Conservation (phyloP, 2,329 filamentous ascomycete species). For the Amylocarpus encephaloides region DNA sequence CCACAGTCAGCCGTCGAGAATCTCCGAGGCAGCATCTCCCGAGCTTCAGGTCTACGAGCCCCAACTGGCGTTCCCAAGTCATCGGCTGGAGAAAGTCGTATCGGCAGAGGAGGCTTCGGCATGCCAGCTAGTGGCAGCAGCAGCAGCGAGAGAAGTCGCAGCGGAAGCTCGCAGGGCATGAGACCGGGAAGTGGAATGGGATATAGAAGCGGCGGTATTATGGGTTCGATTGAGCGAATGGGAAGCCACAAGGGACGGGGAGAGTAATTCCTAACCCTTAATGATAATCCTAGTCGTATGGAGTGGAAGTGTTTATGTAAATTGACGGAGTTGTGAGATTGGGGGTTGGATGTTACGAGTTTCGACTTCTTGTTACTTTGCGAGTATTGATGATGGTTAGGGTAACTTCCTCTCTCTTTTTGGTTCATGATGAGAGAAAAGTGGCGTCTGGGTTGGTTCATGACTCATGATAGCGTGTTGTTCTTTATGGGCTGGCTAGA, state of each 20-base stretch:
- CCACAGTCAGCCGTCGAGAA: conserved; percentile 38
- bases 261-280: conserved; percentile 11
- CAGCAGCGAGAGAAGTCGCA: conserved; percentile 31
- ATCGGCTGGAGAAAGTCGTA: conserved; percentile 42
- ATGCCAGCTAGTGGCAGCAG: conserved; percentile 12
- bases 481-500: too few relatives aligned
- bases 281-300: too few relatives aligned
- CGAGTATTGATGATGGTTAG: too few relatives aligned
- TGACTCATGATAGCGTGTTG: neutral
- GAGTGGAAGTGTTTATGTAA: too few relatives aligned
- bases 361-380: too few relatives aligned
- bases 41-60: conserved; percentile 53
- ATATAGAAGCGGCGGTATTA: conserved; percentile 58
- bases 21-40: conserved; percentile 49
- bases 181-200: conserved; percentile 32
- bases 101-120: conserved; percentile 32
- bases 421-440: too few relatives aligned
- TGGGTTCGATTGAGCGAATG: conserved; percentile 87
- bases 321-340: too few relatives aligned
- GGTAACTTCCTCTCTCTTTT: too few relatives aligned
- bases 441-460: too few relatives aligned
- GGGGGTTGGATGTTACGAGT: too few relatives aligned
- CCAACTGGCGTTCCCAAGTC: conserved; percentile 41
- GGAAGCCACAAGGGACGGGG: conserved; percentile 47
- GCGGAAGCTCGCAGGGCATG: conserved; percentile 31